phyloP scores from a whole-genome alignment of 202 grass and related monocot species.

The Miscanthus sacchariflorus region DNA sequence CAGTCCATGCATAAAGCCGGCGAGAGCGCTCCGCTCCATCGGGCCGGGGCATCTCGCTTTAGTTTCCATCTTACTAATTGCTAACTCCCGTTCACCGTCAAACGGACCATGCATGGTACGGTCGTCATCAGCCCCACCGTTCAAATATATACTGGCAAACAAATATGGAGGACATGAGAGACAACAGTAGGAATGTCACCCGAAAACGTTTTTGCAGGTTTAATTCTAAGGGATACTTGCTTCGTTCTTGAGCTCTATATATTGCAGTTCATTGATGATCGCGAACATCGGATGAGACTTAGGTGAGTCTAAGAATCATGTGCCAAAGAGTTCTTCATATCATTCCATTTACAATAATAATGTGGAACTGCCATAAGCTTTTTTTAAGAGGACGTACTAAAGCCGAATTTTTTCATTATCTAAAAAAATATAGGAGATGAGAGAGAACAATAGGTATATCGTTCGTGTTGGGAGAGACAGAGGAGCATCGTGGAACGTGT shows the following conservation, averaged over 20 bases:
- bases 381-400: background rate
- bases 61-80: constrained; percentile 18
- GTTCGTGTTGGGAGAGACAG: no score
- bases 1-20: constrained; percentile 36
- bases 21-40: background rate
- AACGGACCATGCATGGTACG: background rate
- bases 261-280: no score
- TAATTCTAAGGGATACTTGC: no score
- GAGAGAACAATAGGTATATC: background rate
- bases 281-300: background rate
- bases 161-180: no score
- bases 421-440: background rate
- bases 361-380: background rate
- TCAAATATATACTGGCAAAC: background rate
- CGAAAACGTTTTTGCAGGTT: no score
- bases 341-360: background rate
- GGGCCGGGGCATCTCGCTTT: constrained; percentile 11
- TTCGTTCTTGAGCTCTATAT: no score
- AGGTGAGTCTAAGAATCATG: background rate
- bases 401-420: background rate
- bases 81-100: background rate
- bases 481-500: background rate
- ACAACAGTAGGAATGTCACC: no score
- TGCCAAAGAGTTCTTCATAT: background rate
- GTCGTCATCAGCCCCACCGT: background rate